Conservation (phyloP, 23 red algal genomes). For the Gracilaria domingensis region DNA sequence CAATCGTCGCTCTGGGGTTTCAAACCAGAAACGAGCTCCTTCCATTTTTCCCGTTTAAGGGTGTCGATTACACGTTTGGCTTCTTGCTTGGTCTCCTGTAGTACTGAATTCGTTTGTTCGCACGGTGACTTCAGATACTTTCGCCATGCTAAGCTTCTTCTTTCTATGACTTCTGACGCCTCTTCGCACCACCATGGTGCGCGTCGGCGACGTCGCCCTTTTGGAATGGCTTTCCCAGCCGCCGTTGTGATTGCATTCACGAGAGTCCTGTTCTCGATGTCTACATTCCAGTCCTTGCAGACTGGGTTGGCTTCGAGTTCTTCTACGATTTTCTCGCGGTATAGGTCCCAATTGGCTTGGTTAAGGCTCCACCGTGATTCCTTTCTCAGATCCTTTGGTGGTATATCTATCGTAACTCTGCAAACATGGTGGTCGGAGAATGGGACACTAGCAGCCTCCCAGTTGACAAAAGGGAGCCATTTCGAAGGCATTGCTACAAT, state of each 20-base stretch:
- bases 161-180: not conserved
- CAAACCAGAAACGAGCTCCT: not conserved
- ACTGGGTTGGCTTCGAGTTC: not conserved
- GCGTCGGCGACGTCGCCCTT: not conserved
- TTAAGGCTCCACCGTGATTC: not conserved
- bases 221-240: not conserved
- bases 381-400: not conserved
- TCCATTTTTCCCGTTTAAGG: conserved; percentile 2
- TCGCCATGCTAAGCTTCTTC: not conserved
- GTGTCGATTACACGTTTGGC: not conserved
- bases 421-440: conserved; percentile 8
- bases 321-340: not conserved
- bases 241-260: not conserved
- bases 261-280: not conserved
- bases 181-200: conserved; percentile 6
- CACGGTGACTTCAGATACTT: not conserved
- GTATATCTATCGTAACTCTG: not conserved
- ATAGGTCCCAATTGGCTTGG: not conserved
- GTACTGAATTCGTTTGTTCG: not conserved
- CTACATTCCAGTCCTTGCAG: not conserved
- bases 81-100: not conserved
- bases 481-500: not conserved
- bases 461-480: not conserved
- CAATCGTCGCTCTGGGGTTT: not conserved
- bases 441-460: not conserved